phyloP scores from a whole-genome alignment of 192 early-diverging fungal species.

The Entomortierella parvispora region DNA sequence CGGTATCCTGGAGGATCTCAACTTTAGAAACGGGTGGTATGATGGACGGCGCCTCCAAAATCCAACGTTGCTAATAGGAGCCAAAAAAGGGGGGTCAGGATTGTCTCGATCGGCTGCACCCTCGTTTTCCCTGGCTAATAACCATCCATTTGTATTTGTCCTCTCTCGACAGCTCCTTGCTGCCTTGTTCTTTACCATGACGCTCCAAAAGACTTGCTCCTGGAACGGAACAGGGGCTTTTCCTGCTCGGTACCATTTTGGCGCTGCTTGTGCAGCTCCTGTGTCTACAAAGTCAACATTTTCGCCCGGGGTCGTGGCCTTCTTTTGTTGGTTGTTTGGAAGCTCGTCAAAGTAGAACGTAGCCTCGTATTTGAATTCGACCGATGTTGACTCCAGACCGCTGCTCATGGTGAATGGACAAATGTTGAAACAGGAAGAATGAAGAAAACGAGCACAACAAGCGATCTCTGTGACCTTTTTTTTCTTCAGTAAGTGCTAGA shows the following conservation, averaged over 20 bases:
- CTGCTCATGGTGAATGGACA: slow-evolving; percentile 15
- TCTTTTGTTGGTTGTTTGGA: slow-evolving; percentile 11
- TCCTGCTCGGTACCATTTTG: slow-evolving; percentile 51
- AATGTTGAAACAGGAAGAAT: neutral
- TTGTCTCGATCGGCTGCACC: too few relatives aligned
- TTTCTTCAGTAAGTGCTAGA: too few relatives aligned
- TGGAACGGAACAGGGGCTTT: slow-evolving; percentile 52
- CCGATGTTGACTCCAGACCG: neutral
- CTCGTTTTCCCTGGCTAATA: too few relatives aligned
- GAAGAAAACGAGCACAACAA: neutral
- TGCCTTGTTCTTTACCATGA: slow-evolving; percentile 47
- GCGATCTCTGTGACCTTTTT: too few relatives aligned
- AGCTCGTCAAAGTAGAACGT: slow-evolving; percentile 29
- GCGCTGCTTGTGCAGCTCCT: neutral
- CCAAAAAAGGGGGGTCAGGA: too few relatives aligned
- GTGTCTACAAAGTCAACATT: too few relatives aligned
- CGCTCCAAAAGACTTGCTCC: slow-evolving; percentile 58
- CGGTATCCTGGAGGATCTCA: slow-evolving; percentile 45
- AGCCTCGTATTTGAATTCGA: slow-evolving; percentile 29
- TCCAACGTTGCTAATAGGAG: slow-evolving; percentile 65
- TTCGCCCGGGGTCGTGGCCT: too few relatives aligned
- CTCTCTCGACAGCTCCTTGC: neutral
- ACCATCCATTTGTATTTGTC: neutral
- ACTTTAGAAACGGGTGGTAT: slow-evolving; percentile 71
- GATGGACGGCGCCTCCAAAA: slow-evolving; percentile 62